Evolutionary conservation across 1,284 basidiomycete genomes (phyloP), one percentile per base, ranked within the genome.

Genomic region (Volvariella surrecta): DNA sequence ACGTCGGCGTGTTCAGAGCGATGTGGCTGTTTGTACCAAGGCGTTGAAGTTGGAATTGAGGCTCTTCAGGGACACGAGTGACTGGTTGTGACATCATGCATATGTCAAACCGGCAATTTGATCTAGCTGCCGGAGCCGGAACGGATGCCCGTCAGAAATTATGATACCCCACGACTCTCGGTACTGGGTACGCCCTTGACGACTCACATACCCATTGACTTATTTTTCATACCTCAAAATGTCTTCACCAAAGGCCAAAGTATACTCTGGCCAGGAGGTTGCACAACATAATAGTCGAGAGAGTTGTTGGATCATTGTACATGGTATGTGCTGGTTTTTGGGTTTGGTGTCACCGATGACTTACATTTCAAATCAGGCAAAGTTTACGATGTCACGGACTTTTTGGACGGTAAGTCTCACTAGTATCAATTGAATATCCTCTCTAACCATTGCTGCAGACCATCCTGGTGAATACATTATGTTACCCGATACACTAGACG

Each of bases 241-340:
- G 51, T 2, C 39, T 39, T 22, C 34, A 43, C 9, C 17, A 16
- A 17, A 28, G 4, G 30, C 42, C 24, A 48, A 53, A 41, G 19
- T 57, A 11, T 50, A 79, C 16, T 74, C 76, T 31, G 74, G 73
- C 19, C 64, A 75, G 49, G 72, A 81, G 47, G 80, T 90, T 15
- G 76, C 80, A 6, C 62, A 73, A 55, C 87, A 90, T 57, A 84
- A 81, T 57, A 71, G 53, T 35, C 63, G 78, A 24, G 71, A 89
- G 52, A 87, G 80, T 49, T 91, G 89, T 50, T 92, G 89, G 89
- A 88, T 93, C 52, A 88, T 92, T 45, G 80, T 94, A 2, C 89
- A 91, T 60, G 88, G 86, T 82, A 50, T 28, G 24, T 11, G n/a
- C n/a, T n/a, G n/a, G n/a, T n/a, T n/a, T n/a, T n/a, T n/a, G n/a